Percentiles rank a stretch among this genome's conserved stretches.
Conservation (phyloP, 345 rosid genomes). For the Reutealis trisperma region DNA sequence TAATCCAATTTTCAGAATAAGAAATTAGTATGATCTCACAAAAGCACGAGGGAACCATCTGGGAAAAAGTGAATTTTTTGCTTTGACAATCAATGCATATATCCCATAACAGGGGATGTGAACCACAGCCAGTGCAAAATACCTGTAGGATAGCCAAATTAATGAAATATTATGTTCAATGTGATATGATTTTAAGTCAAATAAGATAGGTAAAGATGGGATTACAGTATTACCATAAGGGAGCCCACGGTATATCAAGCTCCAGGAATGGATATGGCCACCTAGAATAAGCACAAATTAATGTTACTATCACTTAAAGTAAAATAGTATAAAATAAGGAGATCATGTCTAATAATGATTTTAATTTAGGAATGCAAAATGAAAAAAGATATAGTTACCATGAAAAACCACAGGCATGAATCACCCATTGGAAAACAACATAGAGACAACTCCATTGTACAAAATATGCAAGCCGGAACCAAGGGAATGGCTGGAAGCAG, state of each 20-base stretch:
- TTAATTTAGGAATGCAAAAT: neutral
- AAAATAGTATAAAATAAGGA: neutral
- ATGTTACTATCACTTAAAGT: slow-evolving; percentile 9
- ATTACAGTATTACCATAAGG: slow-evolving; percentile 53
- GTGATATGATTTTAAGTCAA: neutral
- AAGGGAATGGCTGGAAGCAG: slow-evolving; percentile 53
- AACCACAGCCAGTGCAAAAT: slow-evolving; percentile 49
- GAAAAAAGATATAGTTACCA: slow-evolving; percentile 45
- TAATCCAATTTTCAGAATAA: neutral
- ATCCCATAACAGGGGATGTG: slow-evolving; percentile 81
- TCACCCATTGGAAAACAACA: slow-evolving; percentile 76
- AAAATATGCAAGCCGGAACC: slow-evolving; percentile 84
- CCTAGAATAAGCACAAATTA: slow-evolving; percentile 38
- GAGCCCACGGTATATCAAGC: slow-evolving; percentile 65
- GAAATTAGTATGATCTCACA: slow-evolving; percentile 32
- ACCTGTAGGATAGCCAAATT: slow-evolving; percentile 45
- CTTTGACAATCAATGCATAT: slow-evolving; percentile 52
- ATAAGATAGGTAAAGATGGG: neutral
- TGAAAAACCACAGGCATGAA: slow-evolving; percentile 77
- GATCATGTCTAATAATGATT: neutral
- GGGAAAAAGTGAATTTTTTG: slow-evolving; percentile 44
- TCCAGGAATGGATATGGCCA: slow-evolving; percentile 94
- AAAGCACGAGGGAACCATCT: slow-evolving; percentile 54
- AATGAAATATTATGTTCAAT: neutral
- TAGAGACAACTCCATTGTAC: slow-evolving; percentile 78